Conservation (phyloP, 2,329 filamentous ascomycete species). For the Fusarium irregulare region DNA sequence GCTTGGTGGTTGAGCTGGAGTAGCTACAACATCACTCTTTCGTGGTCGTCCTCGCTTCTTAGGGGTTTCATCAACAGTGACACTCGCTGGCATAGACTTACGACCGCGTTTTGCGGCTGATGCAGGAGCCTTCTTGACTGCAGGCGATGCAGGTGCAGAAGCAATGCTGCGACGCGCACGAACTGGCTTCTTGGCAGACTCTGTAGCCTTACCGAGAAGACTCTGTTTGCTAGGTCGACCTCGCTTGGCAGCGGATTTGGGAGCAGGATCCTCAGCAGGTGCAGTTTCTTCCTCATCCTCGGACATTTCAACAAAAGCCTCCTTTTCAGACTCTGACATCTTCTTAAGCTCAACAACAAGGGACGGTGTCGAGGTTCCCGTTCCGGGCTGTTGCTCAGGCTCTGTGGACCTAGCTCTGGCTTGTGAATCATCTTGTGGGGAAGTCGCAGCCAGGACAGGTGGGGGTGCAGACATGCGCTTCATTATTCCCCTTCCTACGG, state of each 20-base stretch:
- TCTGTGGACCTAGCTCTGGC: slow-evolving; percentile 5
- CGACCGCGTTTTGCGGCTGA: slow-evolving; percentile 24
- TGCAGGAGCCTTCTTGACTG: slow-evolving; percentile 11
- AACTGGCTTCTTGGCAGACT: slow-evolving; percentile 16
- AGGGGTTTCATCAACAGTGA: slow-evolving; percentile 28
- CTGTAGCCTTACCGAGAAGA: slow-evolving; percentile 11
- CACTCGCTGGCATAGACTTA: slow-evolving; percentile 42
- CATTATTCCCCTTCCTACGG: slow-evolving; percentile 18
- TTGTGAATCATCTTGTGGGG: slow-evolving; percentile 1
- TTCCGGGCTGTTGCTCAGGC: slow-evolving; percentile 13
- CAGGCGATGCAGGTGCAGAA: slow-evolving; percentile 28
- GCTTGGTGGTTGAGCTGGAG: slow-evolving; percentile 24
- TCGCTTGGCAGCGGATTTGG: slow-evolving; percentile 18
- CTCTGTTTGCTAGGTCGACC: slow-evolving; percentile 30
- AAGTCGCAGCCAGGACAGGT: background rate
- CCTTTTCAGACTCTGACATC: slow-evolving; percentile 31
- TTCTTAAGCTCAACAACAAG: slow-evolving; percentile 28
- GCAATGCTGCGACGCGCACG: slow-evolving; percentile 28
- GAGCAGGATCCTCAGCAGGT: background rate
- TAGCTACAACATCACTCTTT: slow-evolving; percentile 37
- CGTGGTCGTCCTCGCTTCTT: slow-evolving; percentile 42
- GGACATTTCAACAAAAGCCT: slow-evolving; percentile 21
- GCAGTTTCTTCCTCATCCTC: background rate
- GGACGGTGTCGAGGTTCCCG: slow-evolving; percentile 26
- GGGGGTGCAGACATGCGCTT: slow-evolving; percentile 39